phyloP scores from a whole-genome alignment of 2,329 filamentous ascomycete species.

The Botrytis aclada region DNA sequence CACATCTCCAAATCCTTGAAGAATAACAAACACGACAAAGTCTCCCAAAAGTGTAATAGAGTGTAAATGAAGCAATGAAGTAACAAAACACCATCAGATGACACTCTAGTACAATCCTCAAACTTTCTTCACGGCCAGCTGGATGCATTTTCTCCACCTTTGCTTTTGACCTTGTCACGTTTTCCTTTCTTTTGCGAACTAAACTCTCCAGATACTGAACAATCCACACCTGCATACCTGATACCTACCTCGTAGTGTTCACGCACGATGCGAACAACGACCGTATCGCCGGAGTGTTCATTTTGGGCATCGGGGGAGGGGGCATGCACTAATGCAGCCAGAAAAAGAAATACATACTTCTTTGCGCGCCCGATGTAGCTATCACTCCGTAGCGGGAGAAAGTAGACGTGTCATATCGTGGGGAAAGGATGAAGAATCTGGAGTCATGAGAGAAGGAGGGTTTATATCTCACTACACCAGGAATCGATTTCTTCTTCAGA shows the following conservation, averaged over 20 bases:
- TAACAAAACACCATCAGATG: not conserved
- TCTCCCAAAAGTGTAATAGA: not conserved
- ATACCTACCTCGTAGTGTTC: not conserved
- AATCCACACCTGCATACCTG: not conserved
- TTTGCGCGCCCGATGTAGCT: not conserved
- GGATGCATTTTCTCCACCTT: not conserved
- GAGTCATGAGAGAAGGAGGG: not conserved
- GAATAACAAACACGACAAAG: not conserved
- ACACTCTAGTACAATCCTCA: not conserved
- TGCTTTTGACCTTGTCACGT: not conserved
- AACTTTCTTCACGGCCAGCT: not conserved
- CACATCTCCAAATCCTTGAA: not conserved
- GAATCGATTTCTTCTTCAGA: not conserved
- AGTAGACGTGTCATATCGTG: not conserved
- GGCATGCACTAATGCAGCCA: not conserved
- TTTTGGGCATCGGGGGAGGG: not conserved
- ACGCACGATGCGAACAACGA: not conserved
- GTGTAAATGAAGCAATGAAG: not conserved
- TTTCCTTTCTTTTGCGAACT: not conserved
- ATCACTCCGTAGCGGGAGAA: not conserved
- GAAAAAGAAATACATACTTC: not conserved
- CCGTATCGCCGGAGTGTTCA: not conserved
- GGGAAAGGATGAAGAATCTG: not conserved
- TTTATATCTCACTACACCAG: not conserved
- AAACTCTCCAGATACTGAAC: not conserved